A percentile compares a stretch with the other conserved stretches of the same genome.
Evolutionary conservation across 352 stramenopile genomes (phyloP).

Genomic region (Phytophthora europaea): DNA sequence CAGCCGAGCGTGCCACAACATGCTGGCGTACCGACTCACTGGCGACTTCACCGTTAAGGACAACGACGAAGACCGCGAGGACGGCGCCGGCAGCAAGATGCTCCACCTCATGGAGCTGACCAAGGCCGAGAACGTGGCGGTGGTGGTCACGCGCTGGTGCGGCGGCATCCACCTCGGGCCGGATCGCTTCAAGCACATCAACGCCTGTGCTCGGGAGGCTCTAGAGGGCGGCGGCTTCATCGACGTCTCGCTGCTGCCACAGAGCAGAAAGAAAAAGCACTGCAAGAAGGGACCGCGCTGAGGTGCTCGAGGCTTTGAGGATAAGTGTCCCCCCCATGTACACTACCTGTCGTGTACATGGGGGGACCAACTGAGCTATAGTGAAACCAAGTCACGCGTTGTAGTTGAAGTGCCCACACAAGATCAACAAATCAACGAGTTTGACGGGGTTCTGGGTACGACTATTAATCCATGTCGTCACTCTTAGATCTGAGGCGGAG

Average conservation of each 20-base stretch:
- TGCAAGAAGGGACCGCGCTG: constrained; percentile 29
- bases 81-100: constrained; percentile 74
- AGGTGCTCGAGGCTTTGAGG: not conserved
- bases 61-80: constrained; percentile 84
- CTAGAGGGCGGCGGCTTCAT: constrained; percentile 43
- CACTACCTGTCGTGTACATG: no score
- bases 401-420: constrained; percentile 9
- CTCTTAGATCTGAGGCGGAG: constrained; percentile 14
- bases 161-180: constrained; percentile 71
- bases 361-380: no score
- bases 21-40: constrained; percentile 79
- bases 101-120: constrained; percentile 78
- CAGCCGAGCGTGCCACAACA: constrained; percentile 66
- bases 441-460: constrained; percentile 23
- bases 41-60: constrained; percentile 70
- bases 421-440: constrained; percentile 32
- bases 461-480: constrained; percentile 15
- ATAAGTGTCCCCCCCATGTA: no score
- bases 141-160: constrained; percentile 83
- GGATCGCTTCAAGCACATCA: constrained; percentile 79
- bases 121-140: constrained; percentile 73
- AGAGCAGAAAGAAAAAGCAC: constrained; percentile 52
- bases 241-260: constrained; percentile 9
- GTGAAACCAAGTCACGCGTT: constrained; percentile 21
- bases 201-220: constrained; percentile 56